Conservation (phyloP, 805 yeast genomes). For the Tetrapisispora iriomotensis region DNA sequence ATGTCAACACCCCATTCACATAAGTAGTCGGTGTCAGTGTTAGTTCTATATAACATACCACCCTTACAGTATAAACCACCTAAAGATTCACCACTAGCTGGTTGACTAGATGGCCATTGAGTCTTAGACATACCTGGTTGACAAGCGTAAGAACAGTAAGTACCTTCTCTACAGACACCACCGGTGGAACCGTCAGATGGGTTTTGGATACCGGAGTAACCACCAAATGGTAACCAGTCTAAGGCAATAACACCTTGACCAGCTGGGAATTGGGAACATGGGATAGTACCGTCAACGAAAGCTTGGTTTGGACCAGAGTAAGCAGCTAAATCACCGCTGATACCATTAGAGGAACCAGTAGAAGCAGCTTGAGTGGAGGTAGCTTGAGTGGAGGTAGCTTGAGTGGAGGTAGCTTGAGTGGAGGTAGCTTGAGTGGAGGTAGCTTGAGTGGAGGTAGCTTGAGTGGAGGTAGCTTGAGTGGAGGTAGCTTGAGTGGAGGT, state of each 20-base stretch:
- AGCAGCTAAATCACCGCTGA: conserved; percentile 50
- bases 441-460: conserved; percentile 12
- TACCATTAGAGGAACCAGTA: conserved; percentile 29
- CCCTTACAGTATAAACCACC: conserved; percentile 86
- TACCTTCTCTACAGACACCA: conserved; percentile 71
- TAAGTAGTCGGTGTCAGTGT: conserved; percentile 55
- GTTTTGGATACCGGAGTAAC: conserved; percentile 36
- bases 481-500: conserved; percentile 9
- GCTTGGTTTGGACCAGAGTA: conserved; percentile 47
- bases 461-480: conserved; percentile 19
- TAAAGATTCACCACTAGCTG: conserved; percentile 81
- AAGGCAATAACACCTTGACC: conserved; percentile 65
- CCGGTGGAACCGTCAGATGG: conserved; percentile 46
- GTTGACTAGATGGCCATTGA: conserved; percentile 92
- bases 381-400: too few species aligned
- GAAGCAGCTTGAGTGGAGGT: conserved; percentile 24
- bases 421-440: conserved; percentile 12
- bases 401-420: conserved; percentile 24
- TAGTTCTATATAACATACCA: conserved; percentile 81
- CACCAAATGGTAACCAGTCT: conserved; percentile 44
- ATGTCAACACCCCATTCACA: conserved; percentile 83
- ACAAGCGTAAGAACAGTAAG: conserved; percentile 96
- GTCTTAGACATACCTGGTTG: conserved; percentile 99
- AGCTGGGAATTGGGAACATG: conserved; percentile 60
- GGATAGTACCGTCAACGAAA: conserved; percentile 62